Evolutionary conservation across 345 rosid species (phyloP), one percentile per base, ranked within the genome.

Genomic region (Sisymbrium altissimum): DNA sequence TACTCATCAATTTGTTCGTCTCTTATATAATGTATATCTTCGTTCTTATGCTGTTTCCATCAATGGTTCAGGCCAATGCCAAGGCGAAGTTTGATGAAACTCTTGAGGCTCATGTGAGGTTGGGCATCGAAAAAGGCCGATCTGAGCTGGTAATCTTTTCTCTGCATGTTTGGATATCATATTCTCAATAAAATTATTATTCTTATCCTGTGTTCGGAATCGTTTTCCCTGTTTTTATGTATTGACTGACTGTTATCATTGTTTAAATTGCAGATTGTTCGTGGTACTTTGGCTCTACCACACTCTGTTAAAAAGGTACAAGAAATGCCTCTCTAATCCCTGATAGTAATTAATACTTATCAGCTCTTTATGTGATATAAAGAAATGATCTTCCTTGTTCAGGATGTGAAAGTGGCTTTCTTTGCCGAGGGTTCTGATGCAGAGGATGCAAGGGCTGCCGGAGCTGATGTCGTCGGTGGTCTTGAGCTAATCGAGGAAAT

Each of bases 391-490:
- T 69, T 70, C 59, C n/a, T 39, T 76, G 73, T 78, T 65, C 83
- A 95, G 99, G 92, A 83, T 75, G 86, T 93, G 64, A 88, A 84
- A 82, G 85, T 90, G 71, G 99, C 97, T 54, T 82, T 90, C 81
- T 93, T 95, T 76, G 96, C 98, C 33, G 96, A 92, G 73, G 98
- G 99, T 18, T 68, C 84, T 29, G 97, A 95, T 74, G 99, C 97
- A 67, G 98, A 95, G 72, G 99, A 95, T 76, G 98, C 98, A 50
- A 87, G 86, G 81, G 92, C 91, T 74, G 96, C 97, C 0, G 97
- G 99, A 77, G 99, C 99, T 83, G 92, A 95, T 85, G 71, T 95
- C 41, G 96, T 92, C 56, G 99, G 98, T 46, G 98, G 98, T 75
- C 65, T 60, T 64, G 98, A 90, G 72, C 93, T 95, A 55, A 84